Conservation (phyloP, 2,329 filamentous ascomycete species). For the Aspergillus luchuensis region DNA sequence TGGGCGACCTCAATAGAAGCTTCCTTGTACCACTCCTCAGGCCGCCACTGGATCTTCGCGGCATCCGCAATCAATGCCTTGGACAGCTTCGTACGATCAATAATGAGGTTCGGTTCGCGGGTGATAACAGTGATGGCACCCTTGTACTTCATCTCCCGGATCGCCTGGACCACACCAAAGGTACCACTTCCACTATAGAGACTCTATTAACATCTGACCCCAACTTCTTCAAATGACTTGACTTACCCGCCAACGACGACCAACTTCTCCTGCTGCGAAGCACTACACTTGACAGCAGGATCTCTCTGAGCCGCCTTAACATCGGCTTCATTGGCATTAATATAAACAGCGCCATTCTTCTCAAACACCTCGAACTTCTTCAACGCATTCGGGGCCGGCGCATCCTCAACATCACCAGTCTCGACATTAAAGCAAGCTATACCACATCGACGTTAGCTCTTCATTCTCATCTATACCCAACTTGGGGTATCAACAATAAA, state of each 20-base stretch:
- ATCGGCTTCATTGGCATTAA: conserved; percentile 74
- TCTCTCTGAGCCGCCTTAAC: conserved; percentile 76
- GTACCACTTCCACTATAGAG: conserved; percentile 71
- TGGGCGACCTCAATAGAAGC: conserved; percentile 59
- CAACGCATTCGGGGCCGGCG: conserved; percentile 84
- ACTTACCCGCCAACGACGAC: conserved; percentile 76
- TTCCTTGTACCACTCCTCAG: conserved; percentile 73
- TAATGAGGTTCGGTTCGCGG: conserved; percentile 80
- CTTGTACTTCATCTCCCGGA: conserved; percentile 78
- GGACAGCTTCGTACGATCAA: conserved; percentile 93
- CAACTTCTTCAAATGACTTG: not conserved
- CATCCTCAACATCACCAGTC: conserved; percentile 92
- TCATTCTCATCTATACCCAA: too few relatives aligned
- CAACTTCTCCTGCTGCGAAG: conserved; percentile 60
- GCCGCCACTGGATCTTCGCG: conserved; percentile 74
- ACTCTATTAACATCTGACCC: not conserved
- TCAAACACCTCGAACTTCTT: conserved; percentile 78
- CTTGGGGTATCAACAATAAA: not conserved
- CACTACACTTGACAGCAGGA: conserved; percentile 71
- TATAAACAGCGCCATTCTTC: conserved; percentile 79
- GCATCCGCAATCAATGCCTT: conserved; percentile 86
- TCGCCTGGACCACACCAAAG: conserved; percentile 76
- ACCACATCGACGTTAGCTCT: not conserved
- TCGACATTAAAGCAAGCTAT: conserved; percentile 87
- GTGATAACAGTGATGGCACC: conserved; percentile 82